phyloP scores from a whole-genome alignment of 768 basidiomycete species.

The Lepiota subincarnata region DNA sequence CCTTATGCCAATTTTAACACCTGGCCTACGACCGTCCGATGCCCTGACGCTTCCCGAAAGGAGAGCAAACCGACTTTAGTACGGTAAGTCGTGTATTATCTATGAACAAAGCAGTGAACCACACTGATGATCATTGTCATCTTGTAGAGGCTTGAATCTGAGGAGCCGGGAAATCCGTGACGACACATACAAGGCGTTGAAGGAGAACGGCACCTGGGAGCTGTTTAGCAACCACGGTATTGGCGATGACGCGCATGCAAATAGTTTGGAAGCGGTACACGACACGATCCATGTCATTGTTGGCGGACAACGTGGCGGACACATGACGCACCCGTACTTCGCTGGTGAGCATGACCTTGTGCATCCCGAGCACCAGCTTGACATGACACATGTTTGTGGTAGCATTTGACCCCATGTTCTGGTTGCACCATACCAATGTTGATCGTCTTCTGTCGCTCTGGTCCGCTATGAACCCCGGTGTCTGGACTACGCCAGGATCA shows the following conservation, averaged over 20 bases:
- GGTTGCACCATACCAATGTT: constrained; percentile 43
- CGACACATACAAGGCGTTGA: constrained; percentile 28
- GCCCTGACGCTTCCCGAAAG: constrained; percentile 16
- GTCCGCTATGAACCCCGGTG: constrained; percentile 36
- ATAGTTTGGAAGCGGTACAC: constrained; percentile 42
- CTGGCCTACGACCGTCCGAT: constrained; percentile 33
- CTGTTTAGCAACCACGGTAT: constrained; percentile 39
- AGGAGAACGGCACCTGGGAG: constrained; percentile 29
- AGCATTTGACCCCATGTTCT: constrained; percentile 46
- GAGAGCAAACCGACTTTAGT: not conserved
- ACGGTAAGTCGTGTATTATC: not conserved
- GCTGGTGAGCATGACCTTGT: constrained; percentile 22
- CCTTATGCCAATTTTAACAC: constrained; percentile 17
- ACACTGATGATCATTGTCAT: not conserved
- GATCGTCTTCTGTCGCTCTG: constrained; percentile 43
- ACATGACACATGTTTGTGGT: not conserved
- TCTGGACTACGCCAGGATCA: constrained; percentile 29
- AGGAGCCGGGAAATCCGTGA: constrained; percentile 18
- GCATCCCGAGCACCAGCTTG: not conserved
- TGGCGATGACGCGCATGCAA: constrained; percentile 27
- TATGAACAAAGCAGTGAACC: no score
- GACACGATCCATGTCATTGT: constrained; percentile 35
- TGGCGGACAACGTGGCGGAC: constrained; percentile 22
- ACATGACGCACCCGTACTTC: constrained; percentile 28
- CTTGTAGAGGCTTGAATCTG: constrained; percentile 16